Conservation (phyloP, 2,329 filamentous ascomycete genomes). For the Trichoderma cornu-damae region DNA sequence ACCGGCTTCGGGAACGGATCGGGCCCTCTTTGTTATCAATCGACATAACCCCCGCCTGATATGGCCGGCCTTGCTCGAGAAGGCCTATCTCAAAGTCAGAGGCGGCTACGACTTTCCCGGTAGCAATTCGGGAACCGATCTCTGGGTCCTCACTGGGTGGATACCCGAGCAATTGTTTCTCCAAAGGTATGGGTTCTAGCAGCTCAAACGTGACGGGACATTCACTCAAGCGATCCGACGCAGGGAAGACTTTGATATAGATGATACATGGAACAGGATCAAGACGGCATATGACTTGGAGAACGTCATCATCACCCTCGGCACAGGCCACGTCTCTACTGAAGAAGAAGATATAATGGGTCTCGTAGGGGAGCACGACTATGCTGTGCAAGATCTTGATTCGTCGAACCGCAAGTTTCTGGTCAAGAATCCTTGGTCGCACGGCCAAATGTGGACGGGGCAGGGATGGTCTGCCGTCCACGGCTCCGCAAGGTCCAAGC, state of each 20-base stretch:
- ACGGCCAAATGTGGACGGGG: slow-evolving; percentile 65
- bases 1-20: slow-evolving; percentile 67
- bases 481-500: not conserved
- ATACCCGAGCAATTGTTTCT: slow-evolving; percentile 93
- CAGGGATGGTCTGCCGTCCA: slow-evolving; percentile 24
- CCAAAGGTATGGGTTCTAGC: slow-evolving; percentile 52
- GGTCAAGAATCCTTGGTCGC: slow-evolving; percentile 94
- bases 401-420: slow-evolving; percentile 60
- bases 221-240: slow-evolving; percentile 11
- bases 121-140: slow-evolving; percentile 91
- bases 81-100: slow-evolving; percentile 91
- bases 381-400: slow-evolving; percentile 80
- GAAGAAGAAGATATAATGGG: slow-evolving; percentile 77
- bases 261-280: slow-evolving; percentile 73
- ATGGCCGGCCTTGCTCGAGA: slow-evolving; percentile 91
- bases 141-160: slow-evolving; percentile 92
- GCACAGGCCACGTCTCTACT: slow-evolving; percentile 74
- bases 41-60: slow-evolving; percentile 73
- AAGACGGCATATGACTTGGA: slow-evolving; percentile 68
- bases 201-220: not conserved
- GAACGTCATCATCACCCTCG: slow-evolving; percentile 82
- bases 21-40: slow-evolving; percentile 82
- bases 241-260: slow-evolving; percentile 71
- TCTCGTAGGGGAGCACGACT: slow-evolving; percentile 86
- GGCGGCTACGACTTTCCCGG: slow-evolving; percentile 97